These are phyloP conservation scores for Wickerhamiella infanticola DNA, from an alignment of 1,139 yeast species.

Conservation along the genomic window DNA sequence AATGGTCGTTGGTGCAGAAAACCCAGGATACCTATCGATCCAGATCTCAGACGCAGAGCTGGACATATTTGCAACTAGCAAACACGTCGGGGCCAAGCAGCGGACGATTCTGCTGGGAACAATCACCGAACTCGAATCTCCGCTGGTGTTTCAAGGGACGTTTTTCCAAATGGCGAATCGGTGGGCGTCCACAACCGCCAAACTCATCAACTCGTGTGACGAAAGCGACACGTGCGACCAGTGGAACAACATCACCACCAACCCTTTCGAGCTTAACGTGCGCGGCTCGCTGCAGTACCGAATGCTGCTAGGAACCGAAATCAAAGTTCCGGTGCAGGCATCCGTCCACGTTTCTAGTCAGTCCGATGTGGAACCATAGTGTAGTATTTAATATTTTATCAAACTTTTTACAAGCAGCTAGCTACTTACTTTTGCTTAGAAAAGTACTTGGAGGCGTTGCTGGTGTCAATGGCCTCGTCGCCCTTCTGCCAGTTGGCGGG, in stretches of 20 bases:
- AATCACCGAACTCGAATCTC: constrained; percentile 49
- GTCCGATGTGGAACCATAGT: too few species aligned
- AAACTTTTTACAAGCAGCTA: neutral
- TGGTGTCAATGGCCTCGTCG: constrained; percentile 85
- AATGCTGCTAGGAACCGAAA: constrained; percentile 39
- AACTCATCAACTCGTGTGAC: constrained; percentile 59
- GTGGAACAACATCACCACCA: constrained; percentile 63
- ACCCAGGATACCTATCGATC: constrained; percentile 73
- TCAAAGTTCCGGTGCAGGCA: constrained; percentile 29
- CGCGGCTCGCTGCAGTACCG: constrained; percentile 71
- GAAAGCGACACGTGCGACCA: constrained; percentile 30
- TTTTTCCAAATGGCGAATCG: constrained; percentile 33
- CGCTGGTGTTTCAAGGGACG: constrained; percentile 64
- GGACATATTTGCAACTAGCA: constrained; percentile 77
- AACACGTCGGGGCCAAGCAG: constrained; percentile 24
- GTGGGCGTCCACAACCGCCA: constrained; percentile 50
- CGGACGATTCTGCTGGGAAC: constrained; percentile 68
- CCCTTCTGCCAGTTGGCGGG: constrained; percentile 99
- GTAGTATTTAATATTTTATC: too few species aligned
- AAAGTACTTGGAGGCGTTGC: constrained; percentile 32
- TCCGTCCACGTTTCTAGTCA: constrained; percentile 33
- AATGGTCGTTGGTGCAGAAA: constrained; percentile 59
- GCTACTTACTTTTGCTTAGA: constrained; percentile 7
- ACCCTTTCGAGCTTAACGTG: constrained; percentile 75
- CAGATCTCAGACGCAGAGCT: constrained; percentile 52